These are phyloP conservation scores for Petunia axillaris DNA, from an alignment of 257 asterid genomes.

Conservation along the genomic window DNA sequence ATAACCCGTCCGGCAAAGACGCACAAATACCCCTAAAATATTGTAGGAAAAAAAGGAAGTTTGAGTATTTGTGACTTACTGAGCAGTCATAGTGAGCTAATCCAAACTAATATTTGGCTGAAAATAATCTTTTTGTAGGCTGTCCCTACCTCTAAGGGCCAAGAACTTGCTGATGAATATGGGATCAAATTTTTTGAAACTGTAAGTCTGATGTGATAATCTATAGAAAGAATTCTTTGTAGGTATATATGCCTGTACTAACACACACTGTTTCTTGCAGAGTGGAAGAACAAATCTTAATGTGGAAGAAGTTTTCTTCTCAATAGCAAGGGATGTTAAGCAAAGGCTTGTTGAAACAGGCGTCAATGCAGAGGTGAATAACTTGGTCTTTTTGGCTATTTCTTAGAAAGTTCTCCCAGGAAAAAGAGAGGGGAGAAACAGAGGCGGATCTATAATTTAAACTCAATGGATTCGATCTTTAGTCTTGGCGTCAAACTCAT, in stretches of 20 bases:
- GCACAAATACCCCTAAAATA: not conserved
- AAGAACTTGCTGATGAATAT: conserved; percentile 55
- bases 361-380: conserved; percentile 41
- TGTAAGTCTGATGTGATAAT: conserved; percentile 33
- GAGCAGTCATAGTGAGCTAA: not conserved
- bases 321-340: conserved; percentile 52
- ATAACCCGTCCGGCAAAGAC: not conserved
- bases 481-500: too few relatives aligned
- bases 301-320: conserved; percentile 53
- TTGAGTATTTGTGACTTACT: not conserved
- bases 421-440: not conserved
- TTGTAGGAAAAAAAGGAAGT: not conserved
- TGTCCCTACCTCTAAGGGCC: conserved; percentile 49
- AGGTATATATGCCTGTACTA: not conserved
- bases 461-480: too few relatives aligned
- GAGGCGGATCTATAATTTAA: too few relatives aligned
- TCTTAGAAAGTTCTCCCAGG: not conserved
- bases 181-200: conserved; percentile 55
- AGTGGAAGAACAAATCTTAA: conserved; percentile 54
- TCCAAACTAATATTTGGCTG: not conserved
- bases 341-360: conserved; percentile 52
- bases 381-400: not conserved
- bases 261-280: conserved; percentile 33
- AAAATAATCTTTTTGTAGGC: conserved; percentile 36
- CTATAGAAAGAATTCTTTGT: not conserved